Evolutionary conservation across 2,329 filamentous ascomycete genomes (phyloP), one percentile per base, ranked within the genome.

Genomic region (Trichoderma koningiopsis): DNA sequence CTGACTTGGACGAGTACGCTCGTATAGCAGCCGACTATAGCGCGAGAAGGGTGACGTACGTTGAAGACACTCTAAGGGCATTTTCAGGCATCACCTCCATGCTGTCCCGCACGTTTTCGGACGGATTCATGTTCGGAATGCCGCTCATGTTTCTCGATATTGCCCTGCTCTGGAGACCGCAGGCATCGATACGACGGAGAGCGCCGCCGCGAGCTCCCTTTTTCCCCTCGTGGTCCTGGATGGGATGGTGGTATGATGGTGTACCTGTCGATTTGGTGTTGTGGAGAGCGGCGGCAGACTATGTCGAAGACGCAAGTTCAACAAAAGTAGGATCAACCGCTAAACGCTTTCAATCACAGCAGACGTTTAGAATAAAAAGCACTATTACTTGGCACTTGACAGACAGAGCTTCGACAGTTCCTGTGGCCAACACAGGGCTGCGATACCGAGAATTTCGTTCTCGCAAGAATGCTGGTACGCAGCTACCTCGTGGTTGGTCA

Each of bases 161-260:
- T 59, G 81, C 82, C 8, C 77, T 84, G 27, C 77, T 84, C 31
- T 84, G 82, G 82, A 78, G 81, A 19, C 82, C 82, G 16, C 77
- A 81, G 57, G 81, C 82, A 19, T 81, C 80, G 3, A 80, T 83
- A 33, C 77, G 81, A 31, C 76, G 82, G 22, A 74, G 81, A 27
- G 78, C 78, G 7, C 72, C 80, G 7, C 74, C 79, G 4, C 76
- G 77, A 0, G 76, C 79, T 13, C 77, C 80, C 2, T 81, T 81
- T 64, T 74, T 83, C 6, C 82, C 82, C 0, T 82, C 80, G 4
- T 84, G 82, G 82, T 82, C 81, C 35, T 84, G 82, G 82, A 81
- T 84, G 78, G 82, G 82, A 27, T 84, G 82, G 82, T 83, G 81
- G 78, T 82, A 81, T 68, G 82, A 83, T 68, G 80, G 79, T 33